Evolutionary conservation across 2,329 filamentous ascomycete genomes (phyloP).

Genomic region (Penicillium sp.): DNA sequence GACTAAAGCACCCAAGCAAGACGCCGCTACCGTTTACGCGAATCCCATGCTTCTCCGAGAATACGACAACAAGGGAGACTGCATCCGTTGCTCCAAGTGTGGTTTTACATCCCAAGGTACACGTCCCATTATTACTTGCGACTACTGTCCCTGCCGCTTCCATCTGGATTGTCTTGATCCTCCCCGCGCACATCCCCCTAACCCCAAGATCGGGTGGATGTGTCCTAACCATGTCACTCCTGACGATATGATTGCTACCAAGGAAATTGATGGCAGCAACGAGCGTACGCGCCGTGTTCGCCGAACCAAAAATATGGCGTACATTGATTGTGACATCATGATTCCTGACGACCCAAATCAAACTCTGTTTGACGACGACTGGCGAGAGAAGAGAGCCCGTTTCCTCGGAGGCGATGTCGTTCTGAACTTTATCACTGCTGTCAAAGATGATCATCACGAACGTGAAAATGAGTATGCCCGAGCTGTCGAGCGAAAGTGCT

Average conservation of each 20-base stretch:
- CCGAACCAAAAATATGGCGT: conserved; percentile 27
- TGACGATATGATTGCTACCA: conserved; percentile 58
- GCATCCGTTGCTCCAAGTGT: conserved; percentile 76
- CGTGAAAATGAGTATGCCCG: conserved; percentile 5
- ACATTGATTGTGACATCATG: conserved; percentile 18
- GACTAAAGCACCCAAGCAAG: conserved; percentile 24
- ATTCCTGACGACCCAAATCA: conserved; percentile 17
- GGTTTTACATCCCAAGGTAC: conserved; percentile 62
- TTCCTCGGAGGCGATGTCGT: conserved; percentile 19
- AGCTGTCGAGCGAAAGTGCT: conserved; percentile 12
- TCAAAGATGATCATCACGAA: conserved; percentile 12
- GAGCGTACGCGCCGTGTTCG: conserved; percentile 39
- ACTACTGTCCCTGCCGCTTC: conserved; percentile 78
- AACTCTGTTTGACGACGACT: conserved; percentile 22
- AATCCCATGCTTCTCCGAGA: conserved; percentile 50
- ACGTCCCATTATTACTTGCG: conserved; percentile 81
- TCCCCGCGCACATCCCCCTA: conserved; percentile 75
- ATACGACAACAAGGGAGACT: conserved; percentile 69
- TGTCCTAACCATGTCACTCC: conserved; percentile 82
- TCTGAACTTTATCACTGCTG: conserved; percentile 21
- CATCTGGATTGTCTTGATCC: conserved; percentile 91
- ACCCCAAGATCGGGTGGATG: conserved; percentile 72
- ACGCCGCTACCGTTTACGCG: conserved; percentile 23
- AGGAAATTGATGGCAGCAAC: conserved; percentile 56
- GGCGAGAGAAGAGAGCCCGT: conserved; percentile 18